These are phyloP conservation scores for Peribolospora kevripleyi DNA, from an alignment of 768 basidiomycete genomes.

Conservation along the genomic window DNA sequence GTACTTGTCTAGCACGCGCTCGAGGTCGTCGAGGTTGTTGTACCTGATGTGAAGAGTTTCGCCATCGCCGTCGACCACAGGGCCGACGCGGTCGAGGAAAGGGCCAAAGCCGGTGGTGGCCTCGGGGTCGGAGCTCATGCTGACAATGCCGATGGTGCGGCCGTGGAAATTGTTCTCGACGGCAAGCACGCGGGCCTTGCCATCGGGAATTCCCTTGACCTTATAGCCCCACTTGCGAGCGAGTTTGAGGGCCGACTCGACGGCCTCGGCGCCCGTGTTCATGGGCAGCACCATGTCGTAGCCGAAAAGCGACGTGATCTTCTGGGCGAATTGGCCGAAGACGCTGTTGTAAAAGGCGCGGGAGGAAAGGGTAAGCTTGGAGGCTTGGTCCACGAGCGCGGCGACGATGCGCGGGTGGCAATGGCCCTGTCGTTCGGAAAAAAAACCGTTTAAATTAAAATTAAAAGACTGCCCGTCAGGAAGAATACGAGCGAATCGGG, in stretches of 20 bases:
- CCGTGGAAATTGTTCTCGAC: slow-evolving; percentile 90
- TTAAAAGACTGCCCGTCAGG: slow-evolving; percentile 3
- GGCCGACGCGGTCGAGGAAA: slow-evolving; percentile 63
- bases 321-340: slow-evolving; percentile 71
- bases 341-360: slow-evolving; percentile 87
- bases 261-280: slow-evolving; percentile 98
- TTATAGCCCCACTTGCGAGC: slow-evolving; percentile 91
- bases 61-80: slow-evolving; percentile 35
- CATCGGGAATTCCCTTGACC: slow-evolving; percentile 55
- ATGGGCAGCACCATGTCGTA: slow-evolving; percentile 47
- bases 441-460: not conserved
- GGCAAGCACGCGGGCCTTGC: slow-evolving; percentile 62
- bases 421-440: slow-evolving; percentile 35
- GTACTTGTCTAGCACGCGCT: slow-evolving; percentile 49
- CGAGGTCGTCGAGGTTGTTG: slow-evolving; percentile 59
- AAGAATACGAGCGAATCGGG: not conserved
- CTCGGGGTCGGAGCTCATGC: slow-evolving; percentile 89
- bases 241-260: slow-evolving; percentile 89
- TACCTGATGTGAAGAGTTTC: slow-evolving; percentile 39
- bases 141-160: slow-evolving; percentile 33
- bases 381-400: slow-evolving; percentile 59
- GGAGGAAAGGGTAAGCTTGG: slow-evolving; percentile 74
- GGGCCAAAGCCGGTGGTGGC: slow-evolving; percentile 72
- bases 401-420: slow-evolving; percentile 72
- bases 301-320: slow-evolving; percentile 56